phyloP scores from a whole-genome alignment of 768 basidiomycete genomes.

The Lentinula edodes region DNA sequence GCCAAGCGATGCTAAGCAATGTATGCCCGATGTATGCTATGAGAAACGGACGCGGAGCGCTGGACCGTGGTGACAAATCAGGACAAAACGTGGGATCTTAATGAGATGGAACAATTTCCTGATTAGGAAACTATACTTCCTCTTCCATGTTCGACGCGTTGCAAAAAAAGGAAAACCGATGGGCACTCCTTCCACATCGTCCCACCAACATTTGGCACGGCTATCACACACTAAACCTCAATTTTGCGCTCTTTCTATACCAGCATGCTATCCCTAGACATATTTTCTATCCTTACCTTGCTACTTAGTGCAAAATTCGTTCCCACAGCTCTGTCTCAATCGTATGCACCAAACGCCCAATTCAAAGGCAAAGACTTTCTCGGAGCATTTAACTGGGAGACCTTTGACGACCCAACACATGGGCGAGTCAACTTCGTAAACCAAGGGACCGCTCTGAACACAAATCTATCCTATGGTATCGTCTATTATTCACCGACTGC shows the following conservation, averaged over 20 bases:
- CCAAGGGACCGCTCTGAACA: slow-evolving; percentile 29
- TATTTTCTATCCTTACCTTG: not conserved
- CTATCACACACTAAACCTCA: not conserved
- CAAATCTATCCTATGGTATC: slow-evolving; percentile 43
- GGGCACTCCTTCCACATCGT: not conserved
- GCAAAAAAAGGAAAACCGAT: not conserved
- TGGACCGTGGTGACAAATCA: too few species aligned
- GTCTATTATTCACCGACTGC: not conserved
- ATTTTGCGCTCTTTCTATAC: not conserved
- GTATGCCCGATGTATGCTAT: too few species aligned
- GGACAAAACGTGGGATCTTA: not conserved
- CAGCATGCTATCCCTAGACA: not conserved
- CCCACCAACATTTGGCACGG: not conserved
- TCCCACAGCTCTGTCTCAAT: not conserved
- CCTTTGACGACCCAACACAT: slow-evolving; percentile 53
- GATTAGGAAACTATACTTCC: not conserved
- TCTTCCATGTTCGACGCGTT: too few species aligned
- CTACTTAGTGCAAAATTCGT: not conserved
- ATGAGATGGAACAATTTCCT: not conserved
- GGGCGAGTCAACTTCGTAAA: slow-evolving; percentile 60
- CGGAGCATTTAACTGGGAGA: slow-evolving; percentile 42
- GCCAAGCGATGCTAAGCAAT: too few species aligned
- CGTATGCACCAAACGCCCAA: slow-evolving; percentile 13
- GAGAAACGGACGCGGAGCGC: too few species aligned
- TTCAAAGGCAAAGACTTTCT: slow-evolving; percentile 35